Conservation (phyloP, 805 yeast genomes). For the Tetrapisispora iriomotensis region DNA sequence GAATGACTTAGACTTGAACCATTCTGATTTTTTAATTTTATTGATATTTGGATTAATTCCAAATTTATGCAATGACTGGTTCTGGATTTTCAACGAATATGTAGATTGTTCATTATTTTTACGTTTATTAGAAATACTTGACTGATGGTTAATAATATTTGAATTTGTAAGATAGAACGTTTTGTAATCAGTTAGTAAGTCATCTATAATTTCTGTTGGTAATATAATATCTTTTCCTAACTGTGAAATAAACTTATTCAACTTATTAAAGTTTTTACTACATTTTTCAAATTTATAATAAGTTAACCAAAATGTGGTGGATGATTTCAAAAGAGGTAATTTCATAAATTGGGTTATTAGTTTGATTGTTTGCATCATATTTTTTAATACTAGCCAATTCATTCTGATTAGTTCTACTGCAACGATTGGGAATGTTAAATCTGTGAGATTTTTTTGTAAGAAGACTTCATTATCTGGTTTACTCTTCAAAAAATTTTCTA, state of each 20-base stretch:
- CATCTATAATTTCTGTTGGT: slow-evolving; percentile 40
- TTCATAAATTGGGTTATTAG: slow-evolving; percentile 22
- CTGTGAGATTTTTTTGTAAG: slow-evolving; percentile 31
- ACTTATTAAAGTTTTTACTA: slow-evolving; percentile 35
- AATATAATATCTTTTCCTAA: slow-evolving; percentile 38
- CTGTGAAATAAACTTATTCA: slow-evolving; percentile 37
- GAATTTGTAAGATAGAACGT: slow-evolving; percentile 30
- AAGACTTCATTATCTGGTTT: slow-evolving; percentile 14
- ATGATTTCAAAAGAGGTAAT: slow-evolving; percentile 27
- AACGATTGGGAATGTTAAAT: slow-evolving; percentile 33
- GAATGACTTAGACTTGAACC: slow-evolving; percentile 18
- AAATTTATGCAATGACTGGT: background rate
- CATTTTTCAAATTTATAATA: slow-evolving; percentile 44
- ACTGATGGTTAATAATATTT: slow-evolving; percentile 18
- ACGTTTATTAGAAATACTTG: background rate
- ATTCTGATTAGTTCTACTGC: slow-evolving; percentile 29
- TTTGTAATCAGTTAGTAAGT: slow-evolving; percentile 30
- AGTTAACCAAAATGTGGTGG: slow-evolving; percentile 46
- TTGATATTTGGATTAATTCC: slow-evolving; percentile 24
- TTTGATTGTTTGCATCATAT: slow-evolving; percentile 28
- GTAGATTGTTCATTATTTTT: background rate
- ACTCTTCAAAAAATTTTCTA: slow-evolving; percentile 16
- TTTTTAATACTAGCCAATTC: slow-evolving; percentile 24
- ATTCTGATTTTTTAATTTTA: slow-evolving; percentile 19
- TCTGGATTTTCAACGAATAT: background rate